These are phyloP conservation scores for Microcos paniculata DNA, from an alignment of 345 rosid species.

Conservation along the genomic window DNA sequence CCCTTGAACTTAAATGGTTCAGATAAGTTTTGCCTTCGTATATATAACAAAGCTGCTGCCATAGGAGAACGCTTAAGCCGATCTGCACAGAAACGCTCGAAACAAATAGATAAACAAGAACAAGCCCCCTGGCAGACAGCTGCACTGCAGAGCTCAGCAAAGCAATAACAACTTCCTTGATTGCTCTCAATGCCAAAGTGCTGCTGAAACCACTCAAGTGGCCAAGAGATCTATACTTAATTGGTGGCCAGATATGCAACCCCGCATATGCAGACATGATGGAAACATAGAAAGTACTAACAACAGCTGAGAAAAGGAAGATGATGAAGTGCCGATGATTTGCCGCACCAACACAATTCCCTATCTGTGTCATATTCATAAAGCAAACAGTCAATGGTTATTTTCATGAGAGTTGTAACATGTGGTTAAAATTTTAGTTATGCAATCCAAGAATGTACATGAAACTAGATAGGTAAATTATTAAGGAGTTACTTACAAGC, in stretches of 20 bases:
- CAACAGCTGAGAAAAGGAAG: slow-evolving; percentile 71
- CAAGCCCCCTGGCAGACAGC: slow-evolving; percentile 63
- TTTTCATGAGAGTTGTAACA: not conserved
- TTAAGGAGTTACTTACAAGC: no score
- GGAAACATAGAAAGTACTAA: slow-evolving; percentile 47
- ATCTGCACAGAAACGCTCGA: slow-evolving; percentile 67
- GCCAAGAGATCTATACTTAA: slow-evolving; percentile 16
- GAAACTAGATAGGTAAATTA: not conserved
- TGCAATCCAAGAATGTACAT: no score
- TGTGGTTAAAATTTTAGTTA: no score
- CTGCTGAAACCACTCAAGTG: slow-evolving; percentile 17
- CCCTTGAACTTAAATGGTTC: slow-evolving; percentile 59
- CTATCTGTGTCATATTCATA: slow-evolving; percentile 64
- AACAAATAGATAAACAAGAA: slow-evolving; percentile 72
- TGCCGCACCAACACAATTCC: slow-evolving; percentile 90
- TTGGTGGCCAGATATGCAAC: slow-evolving; percentile 54
- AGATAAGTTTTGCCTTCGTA: slow-evolving; percentile 41
- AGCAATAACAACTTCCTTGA: slow-evolving; percentile 51
- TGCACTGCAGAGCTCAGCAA: slow-evolving; percentile 48
- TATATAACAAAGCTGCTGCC: slow-evolving; percentile 53
- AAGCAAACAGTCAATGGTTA: not conserved
- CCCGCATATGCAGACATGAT: slow-evolving; percentile 46
- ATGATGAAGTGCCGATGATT: slow-evolving; percentile 64
- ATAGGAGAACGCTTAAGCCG: slow-evolving; percentile 68
- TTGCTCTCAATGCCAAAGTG: slow-evolving; percentile 30